Evolutionary conservation across 768 basidiomycete genomes (phyloP), one percentile per base, ranked within the genome.

Genomic region (Collybia sordida): DNA sequence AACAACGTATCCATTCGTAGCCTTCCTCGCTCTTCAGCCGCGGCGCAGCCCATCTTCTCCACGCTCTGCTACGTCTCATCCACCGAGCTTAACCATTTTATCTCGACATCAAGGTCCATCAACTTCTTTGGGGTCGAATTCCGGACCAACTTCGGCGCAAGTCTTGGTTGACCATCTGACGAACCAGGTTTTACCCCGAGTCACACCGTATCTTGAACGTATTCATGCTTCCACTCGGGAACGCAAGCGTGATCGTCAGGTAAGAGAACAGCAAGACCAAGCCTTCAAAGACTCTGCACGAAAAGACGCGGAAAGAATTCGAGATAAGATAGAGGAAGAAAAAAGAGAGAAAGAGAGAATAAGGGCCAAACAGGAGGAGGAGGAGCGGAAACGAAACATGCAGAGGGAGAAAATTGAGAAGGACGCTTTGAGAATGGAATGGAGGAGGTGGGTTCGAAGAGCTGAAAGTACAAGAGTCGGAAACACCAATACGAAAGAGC

Each of bases 1-100:
- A 2, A 93, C 94, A 1, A 93, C 94, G 0, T 97, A 89, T 60
- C 97, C 96, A 0, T 95, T 95, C 53, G 77, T 99, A 42, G 90
- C 91, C 1, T 99, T 98, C 66, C 66, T 97, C 42, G 86, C 94
- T 1, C 81, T 97, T 42, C 91, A 98, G 62, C 86, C 91, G 0
- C 80, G 80, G 15, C 80, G 82, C 24, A 73, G 66, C 18, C 64
- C 74, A 11, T 56, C 64, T 14, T 65, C 69, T 19, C 67, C 74
- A 0, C 61, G 62, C 2, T 55, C 74, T 4, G 54, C 70, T 0
- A 45, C 65, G 24, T 62, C 69, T 3, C 58, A 64, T 24, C 60
- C 67, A 0, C 79, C 88, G 0, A 68, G 75, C 2, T 74, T 98
- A 11, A 91, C 91, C 14, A 81, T 98, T 38, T 77, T 98, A 18